Evolutionary conservation across 768 basidiomycete species (phyloP).

Genomic region (Leucocoprinus sp.): DNA sequence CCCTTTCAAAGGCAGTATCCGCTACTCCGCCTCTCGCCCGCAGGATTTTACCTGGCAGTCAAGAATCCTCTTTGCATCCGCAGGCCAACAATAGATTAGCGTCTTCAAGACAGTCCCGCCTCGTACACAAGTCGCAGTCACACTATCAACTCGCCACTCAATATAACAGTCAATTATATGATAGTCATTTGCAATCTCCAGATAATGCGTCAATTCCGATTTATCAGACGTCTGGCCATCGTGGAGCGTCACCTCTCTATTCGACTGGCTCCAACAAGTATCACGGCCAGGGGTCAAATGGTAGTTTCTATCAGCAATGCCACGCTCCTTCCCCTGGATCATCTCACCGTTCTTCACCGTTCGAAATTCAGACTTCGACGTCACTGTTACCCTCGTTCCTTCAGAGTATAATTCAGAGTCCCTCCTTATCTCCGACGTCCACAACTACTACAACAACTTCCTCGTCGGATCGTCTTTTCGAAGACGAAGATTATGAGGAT

Average conservation of each 20-base stretch:
- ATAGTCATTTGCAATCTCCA: conserved; percentile 11
- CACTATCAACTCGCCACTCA: conserved; percentile 40
- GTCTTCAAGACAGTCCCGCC: conserved; percentile 15
- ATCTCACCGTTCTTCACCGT: conserved; percentile 4
- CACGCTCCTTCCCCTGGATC: conserved; percentile 1
- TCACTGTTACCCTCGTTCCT: conserved; percentile 71
- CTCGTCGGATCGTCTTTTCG: conserved; percentile 57
- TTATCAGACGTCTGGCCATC: conserved; percentile 59
- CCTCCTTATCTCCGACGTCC: conserved; percentile 46
- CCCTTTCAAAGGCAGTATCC: conserved; percentile 33
- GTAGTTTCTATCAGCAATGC: conserved; percentile 8
- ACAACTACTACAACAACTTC: conserved; percentile 52
- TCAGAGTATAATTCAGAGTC: conserved; percentile 65
- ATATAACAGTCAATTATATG: conserved; percentile 21
- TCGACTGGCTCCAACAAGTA: conserved; percentile 21
- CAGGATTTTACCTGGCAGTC: conserved; percentile 27
- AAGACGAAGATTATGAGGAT: conserved; percentile 52
- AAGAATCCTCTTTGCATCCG: conserved; percentile 20
- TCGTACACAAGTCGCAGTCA: conserved; percentile 45
- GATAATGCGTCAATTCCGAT: conserved; percentile 39
- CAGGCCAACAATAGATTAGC: conserved; percentile 1
- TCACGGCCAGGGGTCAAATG: conserved; percentile 13
- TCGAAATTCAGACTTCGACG: conserved; percentile 29
- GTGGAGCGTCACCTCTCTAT: conserved; percentile 31
- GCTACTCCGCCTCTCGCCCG: conserved; percentile 38